phyloP scores from a whole-genome alignment of 1,284 basidiomycete genomes.

The Peniophora sp. region DNA sequence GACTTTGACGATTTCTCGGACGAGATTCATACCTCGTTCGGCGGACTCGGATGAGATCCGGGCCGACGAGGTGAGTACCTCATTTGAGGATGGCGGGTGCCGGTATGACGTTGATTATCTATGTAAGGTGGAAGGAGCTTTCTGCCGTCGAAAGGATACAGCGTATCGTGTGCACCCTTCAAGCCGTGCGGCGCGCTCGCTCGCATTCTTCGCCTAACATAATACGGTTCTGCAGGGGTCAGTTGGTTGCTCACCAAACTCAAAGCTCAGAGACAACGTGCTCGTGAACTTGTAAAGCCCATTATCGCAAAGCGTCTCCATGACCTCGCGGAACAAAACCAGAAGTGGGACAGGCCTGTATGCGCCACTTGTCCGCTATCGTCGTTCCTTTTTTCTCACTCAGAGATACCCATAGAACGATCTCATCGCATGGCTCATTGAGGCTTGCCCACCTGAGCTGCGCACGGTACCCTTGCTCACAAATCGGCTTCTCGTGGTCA shows the following conservation, averaged over 20 bases:
- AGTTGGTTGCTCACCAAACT: conserved; percentile 3
- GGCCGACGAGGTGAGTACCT: conserved; percentile 5
- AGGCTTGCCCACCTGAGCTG: conserved; percentile 23
- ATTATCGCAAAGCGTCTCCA: conserved; percentile 12
- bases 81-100: no score
- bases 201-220: no score
- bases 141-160: conserved; percentile 9
- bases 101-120: not conserved
- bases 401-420: conserved; percentile 20
- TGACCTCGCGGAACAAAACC: conserved; percentile 9
- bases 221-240: conserved; percentile 1
- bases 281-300: conserved; percentile 2
- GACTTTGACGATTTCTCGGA: conserved; percentile 21
- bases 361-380: no score
- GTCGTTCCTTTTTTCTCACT: no score
- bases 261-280: not conserved
- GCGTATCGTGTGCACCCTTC: conserved; percentile 16
- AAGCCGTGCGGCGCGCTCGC: no score
- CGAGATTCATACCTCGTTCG: conserved; percentile 23
- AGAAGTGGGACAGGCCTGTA: conserved; percentile 10
- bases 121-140: conserved; percentile 15
- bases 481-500: conserved; percentile 32
- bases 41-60: conserved; percentile 14
- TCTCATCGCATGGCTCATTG: conserved; percentile 38
- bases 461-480: conserved; percentile 22